phyloP scores from a whole-genome alignment of 768 basidiomycete species.

The Mycena alexandri region DNA sequence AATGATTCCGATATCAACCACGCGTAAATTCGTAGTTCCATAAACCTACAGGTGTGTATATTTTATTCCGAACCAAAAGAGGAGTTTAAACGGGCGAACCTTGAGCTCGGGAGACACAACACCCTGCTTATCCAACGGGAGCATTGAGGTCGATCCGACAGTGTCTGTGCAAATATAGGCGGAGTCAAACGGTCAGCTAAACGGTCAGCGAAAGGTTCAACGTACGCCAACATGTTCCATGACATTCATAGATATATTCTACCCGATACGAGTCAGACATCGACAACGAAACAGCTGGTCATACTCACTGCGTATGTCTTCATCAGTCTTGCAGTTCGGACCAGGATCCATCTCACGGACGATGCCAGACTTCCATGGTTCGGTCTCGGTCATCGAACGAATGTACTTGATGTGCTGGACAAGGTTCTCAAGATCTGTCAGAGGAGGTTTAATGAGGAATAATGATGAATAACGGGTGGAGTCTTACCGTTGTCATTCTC shows the following conservation, averaged over 20 bases:
- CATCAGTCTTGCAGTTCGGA: conserved; percentile 24
- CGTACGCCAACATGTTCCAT: conserved; percentile 30
- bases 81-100: background rate
- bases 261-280: too few species aligned
- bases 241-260: conserved; percentile 28
- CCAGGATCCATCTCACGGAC: conserved; percentile 29
- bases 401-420: conserved; percentile 22
- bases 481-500: conserved; percentile 54
- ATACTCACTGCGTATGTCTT: conserved; percentile 16
- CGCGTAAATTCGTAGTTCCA: conserved; percentile 1
- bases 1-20: conserved; percentile 25
- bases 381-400: conserved; percentile 20
- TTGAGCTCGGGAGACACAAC: conserved; percentile 23
- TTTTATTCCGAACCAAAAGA: background rate
- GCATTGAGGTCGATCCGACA: conserved; percentile 13
- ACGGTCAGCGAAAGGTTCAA: background rate
- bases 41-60: conserved; percentile 7
- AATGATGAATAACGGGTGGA: too few species aligned
- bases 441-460: too few species aligned
- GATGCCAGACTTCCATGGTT: conserved; percentile 22
- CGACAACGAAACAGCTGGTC: background rate
- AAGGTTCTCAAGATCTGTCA: background rate
- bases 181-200: too few species aligned
- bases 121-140: conserved; percentile 24
- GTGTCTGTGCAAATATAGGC: too few species aligned